Conservation (phyloP, 2,329 filamentous ascomycete species). For the Fusarium sp. region DNA sequence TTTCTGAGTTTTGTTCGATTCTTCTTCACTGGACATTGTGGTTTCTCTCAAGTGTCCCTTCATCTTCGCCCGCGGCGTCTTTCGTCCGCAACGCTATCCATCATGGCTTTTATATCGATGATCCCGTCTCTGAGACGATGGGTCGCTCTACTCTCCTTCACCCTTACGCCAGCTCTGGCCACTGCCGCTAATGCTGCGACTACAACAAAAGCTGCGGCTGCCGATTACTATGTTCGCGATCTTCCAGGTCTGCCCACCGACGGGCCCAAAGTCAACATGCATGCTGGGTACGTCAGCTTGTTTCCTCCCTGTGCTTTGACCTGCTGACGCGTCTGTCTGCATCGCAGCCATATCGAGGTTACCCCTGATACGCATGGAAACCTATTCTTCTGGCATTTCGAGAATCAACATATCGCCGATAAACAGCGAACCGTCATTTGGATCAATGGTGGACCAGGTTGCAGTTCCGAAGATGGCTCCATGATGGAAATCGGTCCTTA, state of each 20-base stretch:
- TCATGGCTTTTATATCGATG: constrained; percentile 45
- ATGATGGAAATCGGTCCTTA: constrained; percentile 98
- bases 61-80: constrained; percentile 28
- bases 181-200: constrained; percentile 42
- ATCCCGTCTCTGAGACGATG: constrained; percentile 47
- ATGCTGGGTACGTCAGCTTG: constrained; percentile 81
- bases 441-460: constrained; percentile 97
- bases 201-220: constrained; percentile 55
- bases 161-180: constrained; percentile 57
- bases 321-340: constrained; percentile 40
- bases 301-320: constrained; percentile 7
- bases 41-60: constrained; percentile 13
- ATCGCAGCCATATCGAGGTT: constrained; percentile 86
- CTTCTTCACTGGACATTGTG: constrained; percentile 10
- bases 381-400: constrained; percentile 98
- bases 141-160: constrained; percentile 52
- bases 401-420: constrained; percentile 95
- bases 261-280: constrained; percentile 88
- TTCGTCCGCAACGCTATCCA: constrained; percentile 32
- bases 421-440: constrained; percentile 92
- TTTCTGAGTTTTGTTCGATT: constrained; percentile 9
- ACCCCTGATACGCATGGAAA: constrained; percentile 88
- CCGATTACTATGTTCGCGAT: constrained; percentile 89
- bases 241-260: constrained; percentile 85
- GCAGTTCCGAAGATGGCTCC: constrained; percentile 96